phyloP scores from a whole-genome alignment of 768 basidiomycete species.

The Mycena galericulata region DNA sequence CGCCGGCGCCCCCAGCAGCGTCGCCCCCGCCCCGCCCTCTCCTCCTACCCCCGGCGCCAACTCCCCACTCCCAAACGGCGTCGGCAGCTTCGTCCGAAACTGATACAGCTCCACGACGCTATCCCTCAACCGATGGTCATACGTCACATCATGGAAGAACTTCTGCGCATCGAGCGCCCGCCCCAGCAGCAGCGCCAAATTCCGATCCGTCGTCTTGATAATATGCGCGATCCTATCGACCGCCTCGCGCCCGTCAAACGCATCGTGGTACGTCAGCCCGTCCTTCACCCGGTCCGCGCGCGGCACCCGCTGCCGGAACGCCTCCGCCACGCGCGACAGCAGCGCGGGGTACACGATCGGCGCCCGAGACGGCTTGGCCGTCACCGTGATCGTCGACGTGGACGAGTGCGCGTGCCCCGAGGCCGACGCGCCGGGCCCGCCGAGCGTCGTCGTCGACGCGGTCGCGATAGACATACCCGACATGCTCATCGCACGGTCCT shows the following conservation, averaged over 20 bases:
- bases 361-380: constrained; percentile 56
- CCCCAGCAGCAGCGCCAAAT: constrained; percentile 94
- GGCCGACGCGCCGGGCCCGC: constrained; percentile 52
- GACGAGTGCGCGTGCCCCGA: constrained; percentile 19
- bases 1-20: constrained; percentile 31
- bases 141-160: constrained; percentile 99
- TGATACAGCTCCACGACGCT: constrained; percentile 92
- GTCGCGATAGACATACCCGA: constrained; percentile 71
- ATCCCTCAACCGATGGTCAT: constrained; percentile 95
- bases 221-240: constrained; percentile 98
- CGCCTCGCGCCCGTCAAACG: constrained; percentile 97
- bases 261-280: constrained; percentile 94
- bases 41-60: constrained; percentile 51
- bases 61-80: constrained; percentile 88
- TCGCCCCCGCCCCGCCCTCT: constrained; percentile 36
- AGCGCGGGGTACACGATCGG: constrained; percentile 96
- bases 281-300: constrained; percentile 90
- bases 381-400: constrained; percentile 13
- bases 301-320: constrained; percentile 86
- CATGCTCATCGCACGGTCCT: constrained; percentile 84
- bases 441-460: constrained; percentile 50
- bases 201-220: constrained; percentile 98
- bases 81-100: constrained; percentile 85
- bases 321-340: constrained; percentile 93
- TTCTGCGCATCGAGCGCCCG: constrained; percentile 97